Conservation (phyloP, 2,329 filamentous ascomycete genomes). For the Ophiostoma tasmaniense region DNA sequence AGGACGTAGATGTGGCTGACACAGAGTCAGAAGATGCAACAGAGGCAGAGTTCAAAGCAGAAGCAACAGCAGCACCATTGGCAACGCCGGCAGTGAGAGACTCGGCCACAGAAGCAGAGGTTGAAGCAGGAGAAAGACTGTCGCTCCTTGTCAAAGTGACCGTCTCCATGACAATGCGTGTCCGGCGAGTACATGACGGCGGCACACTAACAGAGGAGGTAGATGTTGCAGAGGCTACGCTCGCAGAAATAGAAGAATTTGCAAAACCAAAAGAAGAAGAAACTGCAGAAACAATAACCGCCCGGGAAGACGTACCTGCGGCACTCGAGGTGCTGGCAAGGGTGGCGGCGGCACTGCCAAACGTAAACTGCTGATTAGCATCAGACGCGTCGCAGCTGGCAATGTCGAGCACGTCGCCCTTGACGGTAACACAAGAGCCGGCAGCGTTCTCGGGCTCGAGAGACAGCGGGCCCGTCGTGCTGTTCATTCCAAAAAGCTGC, state of each 20-base stretch:
- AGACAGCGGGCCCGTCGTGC: slow-evolving; percentile 33
- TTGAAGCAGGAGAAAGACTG: background rate
- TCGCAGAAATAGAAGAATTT: background rate
- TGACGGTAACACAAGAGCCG: slow-evolving; percentile 40
- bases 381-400: slow-evolving; percentile 35
- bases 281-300: background rate
- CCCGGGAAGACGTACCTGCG: background rate
- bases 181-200: background rate
- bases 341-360: slow-evolving; percentile 21
- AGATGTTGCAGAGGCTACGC: background rate
- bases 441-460: slow-evolving; percentile 39
- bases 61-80: background rate
- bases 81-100: background rate
- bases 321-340: background rate
- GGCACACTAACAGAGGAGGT: background rate
- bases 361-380: slow-evolving; percentile 36
- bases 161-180: background rate
- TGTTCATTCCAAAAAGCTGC: slow-evolving; percentile 43
- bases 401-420: slow-evolving; percentile 36
- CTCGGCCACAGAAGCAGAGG: background rate
- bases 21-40: background rate
- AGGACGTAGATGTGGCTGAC: background rate
- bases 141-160: background rate
- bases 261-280: background rate
- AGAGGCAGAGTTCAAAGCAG: background rate